Percentiles rank a stretch among this genome's conserved stretches.
Conservation (phyloP, 225 moss, liverwort and hornwort genomes). For the Antitrichia curtipendula region DNA sequence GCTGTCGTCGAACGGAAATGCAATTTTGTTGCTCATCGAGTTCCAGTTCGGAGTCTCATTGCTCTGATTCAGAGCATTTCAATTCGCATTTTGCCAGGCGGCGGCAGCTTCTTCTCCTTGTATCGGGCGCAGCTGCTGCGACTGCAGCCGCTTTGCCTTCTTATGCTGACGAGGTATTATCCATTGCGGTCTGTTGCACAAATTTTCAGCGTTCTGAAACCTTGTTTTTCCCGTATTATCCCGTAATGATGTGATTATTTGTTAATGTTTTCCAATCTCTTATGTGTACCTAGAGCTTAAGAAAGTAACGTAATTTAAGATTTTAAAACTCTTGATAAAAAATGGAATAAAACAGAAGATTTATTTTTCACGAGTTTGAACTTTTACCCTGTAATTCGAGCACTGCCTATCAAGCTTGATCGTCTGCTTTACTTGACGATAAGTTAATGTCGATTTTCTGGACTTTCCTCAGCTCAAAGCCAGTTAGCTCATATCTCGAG, state of each 20-base stretch:
- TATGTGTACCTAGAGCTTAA: not conserved
- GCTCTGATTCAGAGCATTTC: not conserved
- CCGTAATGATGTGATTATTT: not conserved
- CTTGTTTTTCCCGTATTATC: not conserved
- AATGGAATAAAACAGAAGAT: not conserved
- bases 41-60: not conserved
- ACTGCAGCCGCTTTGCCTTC: not conserved
- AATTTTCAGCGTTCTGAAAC: not conserved
- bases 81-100: not conserved
- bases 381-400: not conserved
- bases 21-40: not conserved
- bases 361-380: not conserved
- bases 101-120: constrained; percentile 9
- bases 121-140: not conserved
- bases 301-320: not conserved
- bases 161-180: constrained; percentile 18
- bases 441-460: not conserved
- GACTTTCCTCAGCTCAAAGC: not conserved
- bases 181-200: not conserved
- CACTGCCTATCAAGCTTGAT: not conserved
- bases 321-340: not conserved
- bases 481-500: not conserved
- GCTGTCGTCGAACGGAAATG: not conserved
- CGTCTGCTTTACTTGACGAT: not conserved
- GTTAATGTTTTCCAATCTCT: not conserved